Evolutionary conservation across 805 yeast genomes (phyloP).

Genomic region (Saccharomycopsis babjevae): DNA sequence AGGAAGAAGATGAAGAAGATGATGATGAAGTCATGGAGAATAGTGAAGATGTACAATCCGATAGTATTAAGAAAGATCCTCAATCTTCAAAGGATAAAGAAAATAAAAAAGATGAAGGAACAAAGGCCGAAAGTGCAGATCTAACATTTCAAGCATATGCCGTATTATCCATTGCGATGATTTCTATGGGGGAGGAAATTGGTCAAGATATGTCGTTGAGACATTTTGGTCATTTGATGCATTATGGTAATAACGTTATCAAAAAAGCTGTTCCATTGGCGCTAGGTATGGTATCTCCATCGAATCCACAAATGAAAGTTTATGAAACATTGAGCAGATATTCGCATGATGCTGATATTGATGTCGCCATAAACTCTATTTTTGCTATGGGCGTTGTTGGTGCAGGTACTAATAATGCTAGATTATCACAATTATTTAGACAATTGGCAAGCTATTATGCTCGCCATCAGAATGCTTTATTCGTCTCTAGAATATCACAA

Average conservation of each 20-base stretch:
- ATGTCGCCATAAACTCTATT: conserved; percentile 89
- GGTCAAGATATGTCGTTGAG: conserved; percentile 97
- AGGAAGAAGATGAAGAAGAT: conserved; percentile 24
- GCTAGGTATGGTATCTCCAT: conserved; percentile 89
- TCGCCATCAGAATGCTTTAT: conserved; percentile 81
- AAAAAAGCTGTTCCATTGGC: conserved; percentile 95
- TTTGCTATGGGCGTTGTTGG: conserved; percentile 97
- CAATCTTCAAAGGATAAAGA: conserved; percentile 13
- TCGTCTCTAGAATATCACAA: conserved; percentile 90
- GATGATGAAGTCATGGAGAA: conserved; percentile 18
- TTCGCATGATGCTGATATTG: conserved; percentile 91
- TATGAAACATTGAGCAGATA: conserved; percentile 93
- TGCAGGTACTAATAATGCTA: conserved; percentile 97
- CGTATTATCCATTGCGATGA: conserved; percentile 85
- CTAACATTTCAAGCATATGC: conserved; percentile 73
- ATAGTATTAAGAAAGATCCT: conserved; percentile 16
- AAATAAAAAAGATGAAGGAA: conserved; percentile 24
- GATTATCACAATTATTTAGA: conserved; percentile 90
- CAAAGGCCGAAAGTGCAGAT: conserved; percentile 31
- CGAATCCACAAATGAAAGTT: conserved; percentile 94
- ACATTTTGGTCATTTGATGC: conserved; percentile 96
- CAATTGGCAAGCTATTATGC: conserved; percentile 90
- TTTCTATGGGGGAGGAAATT: conserved; percentile 96
- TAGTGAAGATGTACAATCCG: conserved; percentile 20
- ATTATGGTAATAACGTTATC: conserved; percentile 86